Base-by-base conservation (phyloP, 257 asterid species). In the Penstemon newberryi region DNA sequence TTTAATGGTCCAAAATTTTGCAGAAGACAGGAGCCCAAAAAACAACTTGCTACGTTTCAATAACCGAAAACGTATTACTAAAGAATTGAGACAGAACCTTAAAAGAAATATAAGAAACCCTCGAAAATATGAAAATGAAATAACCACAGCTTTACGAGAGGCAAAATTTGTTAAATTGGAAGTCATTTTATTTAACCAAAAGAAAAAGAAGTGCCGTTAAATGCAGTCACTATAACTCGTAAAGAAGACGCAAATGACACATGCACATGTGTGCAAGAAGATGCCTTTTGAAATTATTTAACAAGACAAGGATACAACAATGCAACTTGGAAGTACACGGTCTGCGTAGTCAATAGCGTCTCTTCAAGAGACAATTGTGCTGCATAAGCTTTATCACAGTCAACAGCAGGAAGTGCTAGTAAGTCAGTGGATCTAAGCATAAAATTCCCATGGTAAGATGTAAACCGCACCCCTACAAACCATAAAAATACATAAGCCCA, bases 361-460 rank as follows among this genome's bases (percentile, higher is more conserved):
- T 94, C 99, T 83, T 94, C 98, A 67, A 94, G 96, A 69, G 88
- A 84, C 77, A 91, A 81, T 76, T 91, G 98, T 67, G 96, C 96
- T 42, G 86, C 98, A 80, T 89, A 94, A 62, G 98, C 99, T 83
- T 94, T 94, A 75, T 94, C 99, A 74, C 98, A 94, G 82, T 94
- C 98, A 56, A 86, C 95, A 77, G 96, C 97, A 59, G 99, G 99
- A 77, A 94, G 98, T 43, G 99, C 96, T 73, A 94, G 72, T 66
- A 94, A 79, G 85, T 94, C 99, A 25, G 99, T 86, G 73, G 99
- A 94, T 73, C 98, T 83, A 69, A 94, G 83, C 99, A 94, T 94
- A 75, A 94, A 91, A 76, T 94, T 91, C 61, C 99, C 99, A 79
- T 94, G 99, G 81, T 87, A 94, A 70, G 98, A 87, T 66, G 96